These are phyloP conservation scores for Zygosaccharomyces kombuchaensis DNA, from an alignment of 805 yeast genomes.

Conservation along the genomic window DNA sequence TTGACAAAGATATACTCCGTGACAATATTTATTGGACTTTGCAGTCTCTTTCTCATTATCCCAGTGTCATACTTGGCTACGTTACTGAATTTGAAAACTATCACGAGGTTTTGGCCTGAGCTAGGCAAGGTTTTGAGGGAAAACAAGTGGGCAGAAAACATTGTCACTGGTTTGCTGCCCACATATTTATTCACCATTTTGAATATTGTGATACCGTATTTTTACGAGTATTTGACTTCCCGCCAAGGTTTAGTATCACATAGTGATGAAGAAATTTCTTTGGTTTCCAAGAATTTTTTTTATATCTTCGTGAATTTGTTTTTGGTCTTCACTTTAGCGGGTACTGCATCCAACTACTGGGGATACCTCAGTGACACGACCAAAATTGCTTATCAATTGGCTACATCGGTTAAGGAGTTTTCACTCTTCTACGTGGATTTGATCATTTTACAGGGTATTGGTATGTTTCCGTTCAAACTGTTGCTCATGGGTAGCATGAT, in stretches of 20 bases:
- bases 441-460: conserved; percentile 74
- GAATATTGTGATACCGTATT: conserved; percentile 77
- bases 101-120: conserved; percentile 75
- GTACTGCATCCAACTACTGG: conserved; percentile 81
- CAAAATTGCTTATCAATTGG: conserved; percentile 79
- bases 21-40: conserved; percentile 38
- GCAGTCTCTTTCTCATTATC: conserved; percentile 67
- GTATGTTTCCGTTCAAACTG: conserved; percentile 86
- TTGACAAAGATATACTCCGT: conserved; percentile 46
- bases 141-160: conserved; percentile 66
- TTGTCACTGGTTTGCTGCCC: conserved; percentile 86
- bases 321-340: conserved; percentile 88
- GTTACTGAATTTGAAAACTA: conserved; percentile 71
- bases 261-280: conserved; percentile 87
- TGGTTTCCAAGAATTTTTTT: conserved; percentile 89
- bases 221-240: conserved; percentile 77
- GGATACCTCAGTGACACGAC: conserved; percentile 83
- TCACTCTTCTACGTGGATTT: conserved; percentile 89
- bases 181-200: conserved; percentile 84
- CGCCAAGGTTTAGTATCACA: conserved; percentile 87
- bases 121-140: conserved; percentile 63
- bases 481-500: conserved; percentile 73
- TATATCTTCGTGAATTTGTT: conserved; percentile 92
- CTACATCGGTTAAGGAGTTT: conserved; percentile 71
- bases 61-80: conserved; percentile 87